These are phyloP conservation scores for Diaporthe vexans DNA, from an alignment of 2,329 filamentous ascomycete genomes.

Conservation along the genomic window DNA sequence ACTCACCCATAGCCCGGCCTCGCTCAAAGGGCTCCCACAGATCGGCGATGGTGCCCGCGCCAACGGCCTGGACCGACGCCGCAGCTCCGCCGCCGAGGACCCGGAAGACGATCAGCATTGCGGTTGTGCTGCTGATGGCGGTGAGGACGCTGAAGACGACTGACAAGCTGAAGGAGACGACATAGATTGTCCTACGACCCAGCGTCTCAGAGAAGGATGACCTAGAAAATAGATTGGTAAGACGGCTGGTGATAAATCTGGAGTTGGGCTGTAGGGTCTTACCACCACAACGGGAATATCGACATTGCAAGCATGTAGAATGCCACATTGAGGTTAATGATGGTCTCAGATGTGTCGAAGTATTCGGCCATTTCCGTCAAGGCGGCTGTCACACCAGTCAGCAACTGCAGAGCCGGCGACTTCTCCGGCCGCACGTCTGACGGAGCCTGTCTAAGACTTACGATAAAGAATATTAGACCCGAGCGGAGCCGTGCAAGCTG, in stretches of 20 bases:
- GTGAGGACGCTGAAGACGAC: slow-evolving; percentile 78
- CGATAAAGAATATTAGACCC: slow-evolving; percentile 88
- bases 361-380: slow-evolving; percentile 74
- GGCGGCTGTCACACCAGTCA: slow-evolving; percentile 65
- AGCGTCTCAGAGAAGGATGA: slow-evolving; percentile 82
- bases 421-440: neutral
- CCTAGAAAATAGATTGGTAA: slow-evolving; percentile 44
- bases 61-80: slow-evolving; percentile 85
- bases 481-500: slow-evolving; percentile 83
- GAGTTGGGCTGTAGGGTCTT: slow-evolving; percentile 23
- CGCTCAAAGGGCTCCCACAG: slow-evolving; percentile 82
- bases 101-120: slow-evolving; percentile 84
- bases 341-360: slow-evolving; percentile 72
- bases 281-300: slow-evolving; percentile 89
- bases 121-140: slow-evolving; percentile 77
- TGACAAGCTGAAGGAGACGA: slow-evolving; percentile 81
- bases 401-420: slow-evolving; percentile 1
- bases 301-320: slow-evolving; percentile 88
- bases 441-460: slow-evolving; percentile 56
- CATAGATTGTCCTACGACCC: slow-evolving; percentile 83
- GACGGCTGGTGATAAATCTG: neutral
- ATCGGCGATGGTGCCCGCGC: slow-evolving; percentile 86
- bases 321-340: slow-evolving; percentile 82
- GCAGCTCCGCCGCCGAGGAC: slow-evolving; percentile 81
- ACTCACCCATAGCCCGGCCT: slow-evolving; percentile 82